Evolutionary conservation across 148 eudicot species (phyloP), one percentile per base, ranked within the genome.

Genomic region (Cornus florida): DNA sequence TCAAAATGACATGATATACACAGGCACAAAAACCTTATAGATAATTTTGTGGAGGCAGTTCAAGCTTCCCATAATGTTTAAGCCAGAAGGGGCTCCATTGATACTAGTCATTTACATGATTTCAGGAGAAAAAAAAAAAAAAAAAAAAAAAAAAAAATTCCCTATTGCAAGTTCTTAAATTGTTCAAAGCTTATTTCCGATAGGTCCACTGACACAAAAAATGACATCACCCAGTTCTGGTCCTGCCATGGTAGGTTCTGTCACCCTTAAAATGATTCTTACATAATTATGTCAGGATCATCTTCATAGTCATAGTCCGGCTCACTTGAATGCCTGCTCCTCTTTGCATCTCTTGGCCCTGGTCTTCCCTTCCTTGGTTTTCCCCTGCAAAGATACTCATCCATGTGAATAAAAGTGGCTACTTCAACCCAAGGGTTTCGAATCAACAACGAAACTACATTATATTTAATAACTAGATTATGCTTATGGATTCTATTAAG

Each of bases 281-380:
- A 62, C 82, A 81, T 79, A 75, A 86, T 78, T 72, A 87, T 22
- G 77, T 91, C 97, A 62, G 93, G 83, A 73, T 95, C 99, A 72
- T 95, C 97, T 79, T 95, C 97, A 81, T 93, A 93, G 84, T 95
- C 99, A 43, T 87, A 93, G 83, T 93, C 97, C 22, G 89, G 90
- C 85, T 95, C 97, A 59, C 89, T 89, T 13, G 90, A 86, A 68
- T 82, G 94, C 86, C 86, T 89, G 77, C 80, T 77, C 84, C 97
- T 90, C 84, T 89, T 94, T 70, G 90, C 94, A 78, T 94, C 98
- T 80, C 98, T 87, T 12, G 91, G 90, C 17, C 93, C 93, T 23
- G 77, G 83, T 87, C 97, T 91, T 35, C 97, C 99, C 83, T 84
- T 95, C 91, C 85, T 95, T 17, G 93, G 97, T 80, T 95, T 95